Evolutionary conservation across 2,329 filamentous ascomycete species (phyloP), one percentile per base, ranked within the genome.

Genomic region (Cadophora sp.): DNA sequence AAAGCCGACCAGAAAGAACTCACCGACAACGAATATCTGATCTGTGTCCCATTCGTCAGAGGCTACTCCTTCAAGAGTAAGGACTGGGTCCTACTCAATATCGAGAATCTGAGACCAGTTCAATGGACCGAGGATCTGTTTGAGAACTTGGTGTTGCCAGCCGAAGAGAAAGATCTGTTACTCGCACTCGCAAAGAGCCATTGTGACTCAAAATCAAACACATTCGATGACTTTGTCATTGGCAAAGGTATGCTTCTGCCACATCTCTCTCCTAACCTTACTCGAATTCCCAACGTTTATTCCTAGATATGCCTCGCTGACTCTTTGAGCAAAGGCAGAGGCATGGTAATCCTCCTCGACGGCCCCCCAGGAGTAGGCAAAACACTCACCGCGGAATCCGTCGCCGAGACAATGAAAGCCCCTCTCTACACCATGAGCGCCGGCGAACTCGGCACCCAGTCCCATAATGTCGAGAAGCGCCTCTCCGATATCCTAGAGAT

Each of bases 401-500:
- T 73, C 11, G 72, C 75, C 14, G 75, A 76, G 45, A 53, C 63
- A 13, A 69, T 69, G 58, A 60, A 66, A 11, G 59, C 62, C 8
- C 73, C 75, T 0, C 67, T 76, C 1, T 73, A 73, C 45, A 63
- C 59, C 27, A 64, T 75, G 77, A 80, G 81, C 59, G 81, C 81
- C 33, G 82, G 83, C 48, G 83, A 85, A 67, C 76, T 86, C 14
- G 84, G 83, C 22, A 80, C 79, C 51, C 78, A 78, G 64, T 58
- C 70, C 66, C 2, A 71, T 60, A 13, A 73, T 48, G 68, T 69
- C 1, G 47, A 78, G 22, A 73, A 70, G 22, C 65, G 69, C 11
- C 41, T 86, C 85, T 72, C 85, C 51, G 65, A 85, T 68, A 89
- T 91, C 64, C 83, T 94, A 66, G 88, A 91, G 73, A 88, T 84